phyloP scores from a whole-genome alignment of 2,329 filamentous ascomycete genomes.

The Cercospora sp. region DNA sequence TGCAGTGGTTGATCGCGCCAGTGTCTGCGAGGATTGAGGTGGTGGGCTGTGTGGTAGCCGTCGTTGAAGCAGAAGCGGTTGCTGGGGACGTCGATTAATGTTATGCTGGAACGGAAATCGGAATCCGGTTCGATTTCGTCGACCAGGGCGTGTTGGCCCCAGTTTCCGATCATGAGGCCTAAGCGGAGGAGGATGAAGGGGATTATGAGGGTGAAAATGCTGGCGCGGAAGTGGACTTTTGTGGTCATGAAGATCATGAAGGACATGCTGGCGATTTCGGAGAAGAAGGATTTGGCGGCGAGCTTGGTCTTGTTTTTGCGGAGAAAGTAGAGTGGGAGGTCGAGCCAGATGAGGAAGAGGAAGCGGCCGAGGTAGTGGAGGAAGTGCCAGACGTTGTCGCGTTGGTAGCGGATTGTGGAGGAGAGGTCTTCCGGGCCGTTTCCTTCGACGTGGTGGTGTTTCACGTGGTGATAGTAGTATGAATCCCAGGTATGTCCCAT shows the following conservation, averaged over 20 bases:
- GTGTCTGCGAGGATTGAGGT: slow-evolving; percentile 74
- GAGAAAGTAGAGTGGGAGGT: slow-evolving; percentile 72
- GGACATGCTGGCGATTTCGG: slow-evolving; percentile 61
- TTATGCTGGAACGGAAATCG: slow-evolving; percentile 77
- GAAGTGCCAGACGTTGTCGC: slow-evolving; percentile 67
- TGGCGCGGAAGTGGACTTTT: slow-evolving; percentile 55
- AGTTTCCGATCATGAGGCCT: slow-evolving; percentile 79
- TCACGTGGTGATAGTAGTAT: slow-evolving; percentile 83
- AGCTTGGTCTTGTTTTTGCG: slow-evolving; percentile 59
- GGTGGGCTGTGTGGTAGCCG: slow-evolving; percentile 79
- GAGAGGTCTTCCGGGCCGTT: slow-evolving; percentile 77
- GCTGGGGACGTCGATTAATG: slow-evolving; percentile 74
- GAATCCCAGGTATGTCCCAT: slow-evolving; percentile 85
- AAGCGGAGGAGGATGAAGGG: slow-evolving; percentile 67
- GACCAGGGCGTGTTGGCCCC: slow-evolving; percentile 81
- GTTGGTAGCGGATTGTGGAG: slow-evolving; percentile 73
- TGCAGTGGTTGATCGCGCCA: slow-evolving; percentile 78
- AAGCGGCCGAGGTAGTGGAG: slow-evolving; percentile 73
- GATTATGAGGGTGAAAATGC: slow-evolving; percentile 65
- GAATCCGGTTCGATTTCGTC: slow-evolving; percentile 73
- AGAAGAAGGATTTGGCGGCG: slow-evolving; percentile 59
- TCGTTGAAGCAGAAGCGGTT: slow-evolving; percentile 83
- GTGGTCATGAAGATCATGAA: slow-evolving; percentile 55
- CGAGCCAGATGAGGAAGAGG: slow-evolving; percentile 71
- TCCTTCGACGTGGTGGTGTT: slow-evolving; percentile 80